Conservation (phyloP, 2,329 filamentous ascomycete species). For the Colletotrichum liriopes region DNA sequence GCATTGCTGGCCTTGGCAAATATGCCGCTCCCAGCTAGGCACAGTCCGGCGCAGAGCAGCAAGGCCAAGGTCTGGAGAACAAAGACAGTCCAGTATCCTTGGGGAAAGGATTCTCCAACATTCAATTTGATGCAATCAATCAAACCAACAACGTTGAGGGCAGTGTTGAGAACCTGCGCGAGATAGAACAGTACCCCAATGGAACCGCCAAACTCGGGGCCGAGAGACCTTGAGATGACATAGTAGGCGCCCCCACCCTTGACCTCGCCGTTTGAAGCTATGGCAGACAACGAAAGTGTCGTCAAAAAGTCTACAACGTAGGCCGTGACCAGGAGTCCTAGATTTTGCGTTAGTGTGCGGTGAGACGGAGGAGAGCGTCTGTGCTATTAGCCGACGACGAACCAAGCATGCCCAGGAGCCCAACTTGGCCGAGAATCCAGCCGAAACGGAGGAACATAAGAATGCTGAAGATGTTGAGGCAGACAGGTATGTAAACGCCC, state of each 20-base stretch:
- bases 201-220: slow-evolving; percentile 90
- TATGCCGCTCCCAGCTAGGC: slow-evolving; percentile 83
- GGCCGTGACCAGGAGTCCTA: slow-evolving; percentile 81
- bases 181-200: slow-evolving; percentile 92
- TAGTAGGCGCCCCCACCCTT: slow-evolving; percentile 92
- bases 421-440: slow-evolving; percentile 85
- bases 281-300: slow-evolving; percentile 87
- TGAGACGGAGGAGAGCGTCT: slow-evolving; percentile 18
- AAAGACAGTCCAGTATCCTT: slow-evolving; percentile 84
- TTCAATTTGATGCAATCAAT: slow-evolving; percentile 87
- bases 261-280: slow-evolving; percentile 91
- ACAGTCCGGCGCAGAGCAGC: slow-evolving; percentile 80
- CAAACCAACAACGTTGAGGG: slow-evolving; percentile 88
- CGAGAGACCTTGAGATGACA: slow-evolving; percentile 87
- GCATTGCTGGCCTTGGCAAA: slow-evolving; percentile 87
- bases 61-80: slow-evolving; percentile 82
- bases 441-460: slow-evolving; percentile 94
- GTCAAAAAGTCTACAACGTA: slow-evolving; percentile 89
- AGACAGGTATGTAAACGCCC: slow-evolving; percentile 90
- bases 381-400: slow-evolving; percentile 48
- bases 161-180: slow-evolving; percentile 90
- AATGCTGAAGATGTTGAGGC: slow-evolving; percentile 89
- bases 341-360: slow-evolving; percentile 43
- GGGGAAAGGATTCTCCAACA: slow-evolving; percentile 76
- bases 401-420: slow-evolving; percentile 86